Percentiles rank a stretch among this genome's conserved stretches.
Evolutionary conservation across 371 early-diverging fungal species (phyloP).

Genomic region (Mortierella sp.): DNA sequence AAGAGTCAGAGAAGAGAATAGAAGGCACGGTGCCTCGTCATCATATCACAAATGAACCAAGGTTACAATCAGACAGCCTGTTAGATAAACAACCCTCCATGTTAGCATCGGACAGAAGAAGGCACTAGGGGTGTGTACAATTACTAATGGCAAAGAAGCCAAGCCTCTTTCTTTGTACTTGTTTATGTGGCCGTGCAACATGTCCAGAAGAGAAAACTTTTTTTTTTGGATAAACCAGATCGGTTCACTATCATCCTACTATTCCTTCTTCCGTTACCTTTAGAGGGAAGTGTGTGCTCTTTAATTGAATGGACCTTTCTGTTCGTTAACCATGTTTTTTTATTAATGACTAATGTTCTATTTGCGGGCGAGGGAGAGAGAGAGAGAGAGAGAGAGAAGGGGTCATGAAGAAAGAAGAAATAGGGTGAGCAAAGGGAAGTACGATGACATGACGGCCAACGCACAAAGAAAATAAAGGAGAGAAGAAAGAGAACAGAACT

Average conservation of each 20-base stretch:
- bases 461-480: background rate
- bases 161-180: background rate
- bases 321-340: background rate
- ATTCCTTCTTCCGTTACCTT: background rate
- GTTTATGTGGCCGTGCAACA: background rate
- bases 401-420: background rate
- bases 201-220: background rate
- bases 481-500: background rate
- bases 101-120: too few species aligned
- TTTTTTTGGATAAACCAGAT: background rate
- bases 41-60: too few species aligned
- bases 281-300: background rate
- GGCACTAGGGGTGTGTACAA: background rate
- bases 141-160: background rate
- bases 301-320: background rate
- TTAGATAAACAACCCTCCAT: too few species aligned
- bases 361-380: background rate
- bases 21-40: too few species aligned
- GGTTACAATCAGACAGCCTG: too few species aligned
- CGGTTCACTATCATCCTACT: background rate
- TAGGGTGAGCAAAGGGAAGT: background rate
- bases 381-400: background rate
- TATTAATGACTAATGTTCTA: constrained; percentile 1
- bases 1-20: too few species aligned
- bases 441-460: background rate